Percentiles rank a stretch among this genome's conserved stretches.
phyloP scores from a whole-genome alignment of 306 rosid genomes.

The Rosa chinensis region DNA sequence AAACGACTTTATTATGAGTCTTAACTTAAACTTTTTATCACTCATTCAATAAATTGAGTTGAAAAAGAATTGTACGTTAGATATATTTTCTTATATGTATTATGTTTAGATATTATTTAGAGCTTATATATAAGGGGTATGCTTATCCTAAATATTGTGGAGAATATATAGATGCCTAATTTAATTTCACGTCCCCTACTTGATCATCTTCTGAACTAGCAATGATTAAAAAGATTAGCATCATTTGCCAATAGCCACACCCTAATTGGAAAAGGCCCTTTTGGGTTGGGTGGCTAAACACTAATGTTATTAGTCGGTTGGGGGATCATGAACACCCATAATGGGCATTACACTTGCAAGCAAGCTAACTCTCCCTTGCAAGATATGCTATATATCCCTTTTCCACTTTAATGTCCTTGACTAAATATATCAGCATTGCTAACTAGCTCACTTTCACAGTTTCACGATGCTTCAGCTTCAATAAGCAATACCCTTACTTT shows the following conservation, averaged over 20 bases:
- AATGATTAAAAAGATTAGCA: slow-evolving; percentile 11
- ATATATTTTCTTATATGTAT: too few relatives aligned
- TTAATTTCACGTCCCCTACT: background rate
- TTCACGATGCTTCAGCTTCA: slow-evolving; percentile 26
- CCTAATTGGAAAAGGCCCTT: background rate
- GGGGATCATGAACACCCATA: slow-evolving; percentile 26
- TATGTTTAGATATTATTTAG: too few relatives aligned
- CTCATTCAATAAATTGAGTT: background rate
- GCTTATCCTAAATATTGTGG: background rate
- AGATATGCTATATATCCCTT: slow-evolving; percentile 27
- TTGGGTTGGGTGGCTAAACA: slow-evolving; percentile 11
- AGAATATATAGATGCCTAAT: too few relatives aligned
- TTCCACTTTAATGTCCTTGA: slow-evolving; percentile 16
- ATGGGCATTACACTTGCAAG: slow-evolving; percentile 28
- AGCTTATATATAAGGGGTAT: too few relatives aligned
- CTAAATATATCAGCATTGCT: background rate
- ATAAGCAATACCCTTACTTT: background rate
- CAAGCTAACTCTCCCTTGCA: slow-evolving; percentile 37
- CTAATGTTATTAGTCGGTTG: background rate
- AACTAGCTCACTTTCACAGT: slow-evolving; percentile 18
- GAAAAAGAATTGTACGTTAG: background rate
- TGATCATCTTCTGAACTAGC: background rate
- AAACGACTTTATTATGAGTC: background rate
- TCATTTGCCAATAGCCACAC: slow-evolving; percentile 12
- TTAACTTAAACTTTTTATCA: background rate